Conservation (phyloP, 192 early-diverging fungal species). For the Umbelopsis sp. region DNA sequence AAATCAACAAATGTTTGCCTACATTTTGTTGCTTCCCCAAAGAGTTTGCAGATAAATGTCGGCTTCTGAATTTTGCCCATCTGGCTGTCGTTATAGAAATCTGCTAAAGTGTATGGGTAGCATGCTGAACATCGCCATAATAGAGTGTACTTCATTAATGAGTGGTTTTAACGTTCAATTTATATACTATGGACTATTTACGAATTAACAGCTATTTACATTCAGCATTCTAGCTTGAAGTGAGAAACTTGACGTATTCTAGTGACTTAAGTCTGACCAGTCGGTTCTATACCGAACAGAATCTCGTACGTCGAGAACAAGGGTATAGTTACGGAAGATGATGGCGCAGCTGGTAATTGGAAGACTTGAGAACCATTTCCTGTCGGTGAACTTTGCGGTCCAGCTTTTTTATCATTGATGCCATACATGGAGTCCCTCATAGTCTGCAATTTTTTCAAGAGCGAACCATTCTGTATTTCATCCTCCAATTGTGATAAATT, state of each 20-base stretch:
- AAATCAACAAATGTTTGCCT: too few species aligned
- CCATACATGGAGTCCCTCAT: not conserved
- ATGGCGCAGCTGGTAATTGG: constrained; percentile 1
- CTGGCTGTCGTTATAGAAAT: too few species aligned
- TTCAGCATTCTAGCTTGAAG: not conserved
- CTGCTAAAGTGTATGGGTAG: too few species aligned
- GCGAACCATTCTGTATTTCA: not conserved
- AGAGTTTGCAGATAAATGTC: too few species aligned
- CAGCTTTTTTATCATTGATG: not conserved
- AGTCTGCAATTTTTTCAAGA: not conserved
- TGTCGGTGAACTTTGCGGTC: not conserved
- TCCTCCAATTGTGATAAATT: not conserved
- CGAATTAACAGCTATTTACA: too few species aligned
- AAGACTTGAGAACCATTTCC: not conserved
- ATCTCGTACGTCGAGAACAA: not conserved
- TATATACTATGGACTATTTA: too few species aligned
- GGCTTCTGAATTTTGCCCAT: too few species aligned
- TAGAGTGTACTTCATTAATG: too few species aligned
- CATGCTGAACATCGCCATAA: too few species aligned
- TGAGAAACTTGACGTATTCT: not conserved
- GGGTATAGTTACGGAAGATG: constrained; percentile 7
- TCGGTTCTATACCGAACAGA: not conserved
- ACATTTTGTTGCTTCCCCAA: too few species aligned
- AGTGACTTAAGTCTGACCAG: not conserved
- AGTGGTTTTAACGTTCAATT: too few species aligned